Percentiles rank a stretch among this genome's conserved stretches.
phyloP scores from a whole-genome alignment of 345 rosid species.

The Diplotaxis tenuifolia region DNA sequence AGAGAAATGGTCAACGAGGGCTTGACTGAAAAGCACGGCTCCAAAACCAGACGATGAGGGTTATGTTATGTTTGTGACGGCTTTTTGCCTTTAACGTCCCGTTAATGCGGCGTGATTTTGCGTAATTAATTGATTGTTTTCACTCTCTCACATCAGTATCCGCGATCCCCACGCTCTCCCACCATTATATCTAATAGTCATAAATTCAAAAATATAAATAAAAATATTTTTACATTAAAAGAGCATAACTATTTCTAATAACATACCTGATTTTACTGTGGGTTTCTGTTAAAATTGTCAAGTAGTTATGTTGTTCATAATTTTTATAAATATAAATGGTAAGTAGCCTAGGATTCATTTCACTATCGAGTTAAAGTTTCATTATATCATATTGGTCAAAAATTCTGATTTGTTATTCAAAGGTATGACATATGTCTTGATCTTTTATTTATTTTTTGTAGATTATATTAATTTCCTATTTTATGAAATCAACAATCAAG shows the following conservation, averaged over 20 bases:
- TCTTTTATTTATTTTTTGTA: not conserved
- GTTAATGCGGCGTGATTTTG: slow-evolving; percentile 42
- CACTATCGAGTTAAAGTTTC: not conserved
- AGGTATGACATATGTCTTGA: not conserved
- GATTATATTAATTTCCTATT: not conserved
- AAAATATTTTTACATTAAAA: not conserved
- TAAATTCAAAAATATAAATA: not conserved
- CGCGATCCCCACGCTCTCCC: no score
- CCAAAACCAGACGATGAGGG: slow-evolving; percentile 28
- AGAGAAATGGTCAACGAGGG: slow-evolving; percentile 32
- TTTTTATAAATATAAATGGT: not conserved
- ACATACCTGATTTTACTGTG: no score
- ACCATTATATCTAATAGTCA: not conserved
- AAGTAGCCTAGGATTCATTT: not conserved
- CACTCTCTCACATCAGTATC: slow-evolving; percentile 22
- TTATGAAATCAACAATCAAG: not conserved
- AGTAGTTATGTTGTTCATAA: no score
- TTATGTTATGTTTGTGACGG: slow-evolving; percentile 36
- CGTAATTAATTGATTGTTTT: slow-evolving; percentile 21
- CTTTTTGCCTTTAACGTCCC: slow-evolving; percentile 35
- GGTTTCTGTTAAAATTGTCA: no score
- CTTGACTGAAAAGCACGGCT: slow-evolving; percentile 42
- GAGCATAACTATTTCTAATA: not conserved
- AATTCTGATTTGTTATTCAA: not conserved
- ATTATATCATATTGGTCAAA: not conserved